These are phyloP conservation scores for Cytospora schulzeri DNA, from an alignment of 2,329 filamentous ascomycete species.

Conservation along the genomic window DNA sequence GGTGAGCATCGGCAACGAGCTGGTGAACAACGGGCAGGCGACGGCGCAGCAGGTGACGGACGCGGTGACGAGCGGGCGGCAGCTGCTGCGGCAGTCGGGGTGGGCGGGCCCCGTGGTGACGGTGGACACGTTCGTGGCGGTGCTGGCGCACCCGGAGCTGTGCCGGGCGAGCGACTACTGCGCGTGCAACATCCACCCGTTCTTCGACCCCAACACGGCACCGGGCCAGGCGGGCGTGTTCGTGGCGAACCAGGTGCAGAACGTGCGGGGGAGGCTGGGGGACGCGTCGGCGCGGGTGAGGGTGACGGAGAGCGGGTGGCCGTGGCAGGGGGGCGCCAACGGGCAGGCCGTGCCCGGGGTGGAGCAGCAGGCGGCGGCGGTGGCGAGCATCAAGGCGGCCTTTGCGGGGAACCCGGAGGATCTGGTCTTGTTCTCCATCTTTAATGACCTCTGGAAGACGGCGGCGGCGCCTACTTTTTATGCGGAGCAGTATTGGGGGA, in stretches of 20 bases:
- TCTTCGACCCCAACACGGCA: constrained; percentile 69
- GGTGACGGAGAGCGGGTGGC: constrained; percentile 86
- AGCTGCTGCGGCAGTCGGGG: constrained; percentile 60
- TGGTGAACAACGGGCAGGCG: constrained; percentile 66
- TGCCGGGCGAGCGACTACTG: constrained; percentile 77
- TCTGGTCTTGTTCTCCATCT: constrained; percentile 76
- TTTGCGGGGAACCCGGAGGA: constrained; percentile 55
- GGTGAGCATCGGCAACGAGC: constrained; percentile 79
- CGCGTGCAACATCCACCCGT: constrained; percentile 80
- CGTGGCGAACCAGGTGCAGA: constrained; percentile 57
- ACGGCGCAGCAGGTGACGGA: constrained; percentile 56
- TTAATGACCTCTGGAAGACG: constrained; percentile 79
- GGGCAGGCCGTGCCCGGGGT: constrained; percentile 67
- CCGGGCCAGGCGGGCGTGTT: constrained; percentile 68
- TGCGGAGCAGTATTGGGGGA: constrained; percentile 79
- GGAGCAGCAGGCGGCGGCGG: constrained; percentile 66
- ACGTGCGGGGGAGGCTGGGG: constrained; percentile 46
- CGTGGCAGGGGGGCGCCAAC: constrained; percentile 67
- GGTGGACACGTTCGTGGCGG: constrained; percentile 75
- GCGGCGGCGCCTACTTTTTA: constrained; percentile 64
- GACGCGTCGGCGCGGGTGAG: constrained; percentile 60
- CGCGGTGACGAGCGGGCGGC: constrained; percentile 60
- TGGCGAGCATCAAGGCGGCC: constrained; percentile 63
- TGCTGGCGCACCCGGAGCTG: constrained; percentile 66
- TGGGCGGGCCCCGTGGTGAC: constrained; percentile 75